Base-by-base conservation (phyloP, 108 stramenopile species). In the Skeletonema tropicum region DNA sequence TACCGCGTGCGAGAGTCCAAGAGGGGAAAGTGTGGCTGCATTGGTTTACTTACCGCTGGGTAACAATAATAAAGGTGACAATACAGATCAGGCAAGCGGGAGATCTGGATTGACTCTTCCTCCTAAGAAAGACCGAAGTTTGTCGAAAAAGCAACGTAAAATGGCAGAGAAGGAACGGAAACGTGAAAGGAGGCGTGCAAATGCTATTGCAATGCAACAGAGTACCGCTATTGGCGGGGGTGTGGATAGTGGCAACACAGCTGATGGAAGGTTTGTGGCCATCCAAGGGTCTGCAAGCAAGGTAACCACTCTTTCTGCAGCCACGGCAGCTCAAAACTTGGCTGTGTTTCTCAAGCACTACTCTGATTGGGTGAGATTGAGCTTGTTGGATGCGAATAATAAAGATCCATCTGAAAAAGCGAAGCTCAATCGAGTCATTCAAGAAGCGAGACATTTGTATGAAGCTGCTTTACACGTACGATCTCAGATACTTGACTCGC, bases 321-420 rank as follows among this genome's bases (percentile, higher is more conserved):
- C 94, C 36, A 76, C 91, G n/a, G 92, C 92, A 26, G 94, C 88
- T 17, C 94, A 95, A 68, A 93, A 95, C 72, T 73, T 95, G 39
- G 94, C 94, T 39, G 89, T 95, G 33, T 92, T 95, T 82, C 76
- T 93, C 23, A 95, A 93, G 75, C 66, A 88, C 81, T 79, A 88
- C 75, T 77, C 86, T 68, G 67, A 69, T 78, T 86, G 73, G 73
- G 42, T 66, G 57, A 67, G 73, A 35, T 60, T 77, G 64, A 35
- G 67, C n/a, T 52, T 82, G 32, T 6, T 78, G 42, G 66, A 77
- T 70, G 59, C 59, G 59, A 25, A 48, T 31, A 26, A n/a, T 39
- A 12, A 65, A 63, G 42, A 63, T 31, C 45, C 25, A 17, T 25
- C 46, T 36, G 39, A 64, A 17, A 65, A 42, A 46, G 65, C 64